Evolutionary conservation across 2,329 filamentous ascomycete species (phyloP).

Genomic region (Macrophomina tecta): DNA sequence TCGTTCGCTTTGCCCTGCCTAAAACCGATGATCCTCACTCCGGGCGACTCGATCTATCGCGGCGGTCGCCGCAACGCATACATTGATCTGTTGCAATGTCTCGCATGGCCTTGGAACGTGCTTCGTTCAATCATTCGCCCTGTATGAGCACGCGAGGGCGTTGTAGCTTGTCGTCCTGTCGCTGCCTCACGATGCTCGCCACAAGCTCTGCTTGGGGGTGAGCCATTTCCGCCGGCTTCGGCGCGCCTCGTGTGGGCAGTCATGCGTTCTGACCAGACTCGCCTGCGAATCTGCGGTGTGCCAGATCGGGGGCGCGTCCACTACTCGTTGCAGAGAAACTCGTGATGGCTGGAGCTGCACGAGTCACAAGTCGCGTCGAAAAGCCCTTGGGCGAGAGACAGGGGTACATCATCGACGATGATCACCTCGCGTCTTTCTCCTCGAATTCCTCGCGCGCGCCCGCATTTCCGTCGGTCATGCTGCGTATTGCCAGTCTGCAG

Average conservation of each 20-base stretch:
- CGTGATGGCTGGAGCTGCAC: conserved; percentile 8
- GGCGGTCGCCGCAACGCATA: conserved; percentile 22
- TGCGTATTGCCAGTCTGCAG: background rate
- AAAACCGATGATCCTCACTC: conserved; percentile 4
- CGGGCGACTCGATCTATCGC: conserved; percentile 20
- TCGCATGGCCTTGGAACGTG: background rate
- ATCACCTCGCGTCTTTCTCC: background rate
- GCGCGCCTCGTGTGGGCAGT: conserved; percentile 4
- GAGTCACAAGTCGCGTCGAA: conserved; percentile 4
- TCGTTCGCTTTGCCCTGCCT: conserved; percentile 10
- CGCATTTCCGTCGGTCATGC: conserved; percentile 1
- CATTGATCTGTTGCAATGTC: conserved; percentile 23
- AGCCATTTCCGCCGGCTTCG: conserved; percentile 1
- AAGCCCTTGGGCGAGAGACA: background rate
- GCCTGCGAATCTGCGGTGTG: conserved; percentile 24
- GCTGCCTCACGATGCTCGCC: conserved; percentile 18
- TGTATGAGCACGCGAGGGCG: background rate
- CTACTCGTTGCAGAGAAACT: conserved; percentile 12
- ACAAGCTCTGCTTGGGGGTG: background rate
- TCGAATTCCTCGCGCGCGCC: background rate
- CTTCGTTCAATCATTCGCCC: background rate
- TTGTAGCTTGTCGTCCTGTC: background rate
- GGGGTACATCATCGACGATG: conserved; percentile 22
- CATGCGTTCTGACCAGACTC: conserved; percentile 7
- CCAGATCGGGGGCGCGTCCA: background rate